Evolutionary conservation across 108 stramenopile species (phyloP).

Genomic region (Cylindrotheca closterium): DNA sequence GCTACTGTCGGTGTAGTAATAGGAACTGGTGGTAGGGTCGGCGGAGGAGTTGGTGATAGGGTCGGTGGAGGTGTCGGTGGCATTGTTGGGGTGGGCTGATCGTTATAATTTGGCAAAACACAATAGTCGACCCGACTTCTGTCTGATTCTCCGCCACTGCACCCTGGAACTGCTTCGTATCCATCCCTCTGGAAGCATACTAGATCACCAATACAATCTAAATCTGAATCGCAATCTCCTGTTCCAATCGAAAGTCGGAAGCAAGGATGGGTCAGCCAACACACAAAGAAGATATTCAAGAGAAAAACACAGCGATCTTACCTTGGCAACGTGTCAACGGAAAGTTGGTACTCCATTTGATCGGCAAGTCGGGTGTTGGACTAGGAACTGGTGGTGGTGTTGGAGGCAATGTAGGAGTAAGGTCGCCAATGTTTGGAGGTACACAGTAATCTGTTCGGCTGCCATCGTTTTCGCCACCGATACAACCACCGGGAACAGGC

Average conservation of each 20-base stretch:
- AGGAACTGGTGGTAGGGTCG: background rate
- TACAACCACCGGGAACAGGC: background rate
- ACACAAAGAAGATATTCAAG: too few relatives aligned
- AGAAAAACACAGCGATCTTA: too few relatives aligned
- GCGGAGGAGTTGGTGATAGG: background rate
- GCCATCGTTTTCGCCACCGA: background rate
- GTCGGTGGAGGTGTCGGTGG: background rate
- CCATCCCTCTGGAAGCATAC: constrained; percentile 29
- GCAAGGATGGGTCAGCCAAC: too few relatives aligned
- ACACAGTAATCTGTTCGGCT: background rate
- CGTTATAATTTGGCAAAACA: background rate
- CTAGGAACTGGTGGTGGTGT: background rate
- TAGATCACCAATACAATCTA: constrained; percentile 20
- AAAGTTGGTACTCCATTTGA: background rate
- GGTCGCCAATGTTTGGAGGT: background rate
- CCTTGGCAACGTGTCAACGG: background rate
- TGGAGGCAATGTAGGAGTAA: background rate
- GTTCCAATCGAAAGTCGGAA: too few relatives aligned
- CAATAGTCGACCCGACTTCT: constrained; percentile 23
- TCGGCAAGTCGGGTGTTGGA: background rate
- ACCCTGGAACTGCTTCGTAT: constrained; percentile 34
- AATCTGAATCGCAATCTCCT: constrained; percentile 35
- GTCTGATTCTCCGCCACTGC: constrained; percentile 11
- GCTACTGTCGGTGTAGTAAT: background rate
- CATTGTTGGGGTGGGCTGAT: background rate